Evolutionary conservation across 1,284 basidiomycete genomes (phyloP).

Genomic region (Tremellales sp.): DNA sequence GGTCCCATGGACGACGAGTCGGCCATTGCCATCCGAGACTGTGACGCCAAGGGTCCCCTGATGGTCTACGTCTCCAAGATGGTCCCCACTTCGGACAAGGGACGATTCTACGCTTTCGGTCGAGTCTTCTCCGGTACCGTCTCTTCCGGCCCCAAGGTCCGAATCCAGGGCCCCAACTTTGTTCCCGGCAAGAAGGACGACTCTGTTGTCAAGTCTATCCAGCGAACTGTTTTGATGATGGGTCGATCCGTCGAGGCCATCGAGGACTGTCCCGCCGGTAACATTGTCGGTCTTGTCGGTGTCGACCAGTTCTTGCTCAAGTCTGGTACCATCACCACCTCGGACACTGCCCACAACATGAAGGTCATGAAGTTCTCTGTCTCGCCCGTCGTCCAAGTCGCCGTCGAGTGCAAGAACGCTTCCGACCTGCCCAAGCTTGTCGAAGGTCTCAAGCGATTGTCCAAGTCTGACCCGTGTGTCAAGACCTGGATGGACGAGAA

Average conservation of each 20-base stretch:
- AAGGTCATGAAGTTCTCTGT: conserved; percentile 99
- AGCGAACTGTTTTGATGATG: conserved; percentile 99
- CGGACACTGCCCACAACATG: conserved; percentile 99
- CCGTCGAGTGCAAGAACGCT: conserved; percentile 99
- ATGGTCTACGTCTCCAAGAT: conserved; percentile 99
- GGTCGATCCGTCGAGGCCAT: conserved; percentile 98
- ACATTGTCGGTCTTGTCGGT: conserved; percentile 99
- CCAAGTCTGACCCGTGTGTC: conserved; percentile 99
- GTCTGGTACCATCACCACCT: conserved; percentile 94
- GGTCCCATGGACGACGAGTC: conserved; percentile 99
- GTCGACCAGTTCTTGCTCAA: conserved; percentile 99
- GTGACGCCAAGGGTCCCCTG: conserved; percentile 93
- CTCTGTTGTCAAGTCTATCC: conserved; percentile 95
- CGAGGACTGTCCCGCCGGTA: conserved; percentile 98
- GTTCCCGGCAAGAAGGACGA: conserved; percentile 98
- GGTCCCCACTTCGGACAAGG: conserved; percentile 99
- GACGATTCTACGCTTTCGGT: conserved; percentile 99
- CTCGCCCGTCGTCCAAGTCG: conserved; percentile 98
- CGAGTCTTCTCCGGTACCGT: conserved; percentile 99
- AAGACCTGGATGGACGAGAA: conserved; percentile 90
- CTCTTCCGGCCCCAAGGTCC: conserved; percentile 94
- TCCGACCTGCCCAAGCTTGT: conserved; percentile 98
- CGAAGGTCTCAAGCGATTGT: conserved; percentile 99
- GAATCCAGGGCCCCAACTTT: conserved; percentile 99
- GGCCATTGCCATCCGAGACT: conserved; percentile 97